A percentile compares a stretch with the other conserved stretches of the same genome.
These are phyloP conservation scores for Pseudozyma flocculosa DNA, from an alignment of 1,284 basidiomycete species.

Conservation along the genomic window DNA sequence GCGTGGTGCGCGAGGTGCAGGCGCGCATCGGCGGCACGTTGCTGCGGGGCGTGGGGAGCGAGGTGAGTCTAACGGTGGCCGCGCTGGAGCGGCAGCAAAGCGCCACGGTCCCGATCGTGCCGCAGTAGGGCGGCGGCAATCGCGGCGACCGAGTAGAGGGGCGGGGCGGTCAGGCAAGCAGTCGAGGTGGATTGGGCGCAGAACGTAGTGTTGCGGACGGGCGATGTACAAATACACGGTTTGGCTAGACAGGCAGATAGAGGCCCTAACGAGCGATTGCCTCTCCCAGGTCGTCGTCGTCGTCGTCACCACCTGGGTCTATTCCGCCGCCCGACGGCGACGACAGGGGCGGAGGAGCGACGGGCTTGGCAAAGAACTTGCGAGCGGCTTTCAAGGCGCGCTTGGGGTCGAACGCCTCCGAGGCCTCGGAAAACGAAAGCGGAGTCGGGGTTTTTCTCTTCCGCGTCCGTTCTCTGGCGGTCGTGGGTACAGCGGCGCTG, in stretches of 20 bases:
- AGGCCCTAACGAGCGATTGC: neutral
- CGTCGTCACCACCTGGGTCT: neutral
- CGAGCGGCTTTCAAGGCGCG: neutral
- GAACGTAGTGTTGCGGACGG: no score
- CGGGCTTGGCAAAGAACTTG: neutral
- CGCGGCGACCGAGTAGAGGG: no score
- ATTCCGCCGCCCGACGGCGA: neutral
- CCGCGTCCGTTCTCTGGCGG: no score
- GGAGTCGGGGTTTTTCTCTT: neutral
- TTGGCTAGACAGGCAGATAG: neutral
- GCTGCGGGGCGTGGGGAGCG: neutral
- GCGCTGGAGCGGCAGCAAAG: constrained; percentile 4
- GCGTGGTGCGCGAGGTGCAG: constrained; percentile 8
- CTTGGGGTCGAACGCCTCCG: neutral
- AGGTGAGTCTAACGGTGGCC: neutral
- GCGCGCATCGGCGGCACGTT: neutral
- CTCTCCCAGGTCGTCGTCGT: neutral
- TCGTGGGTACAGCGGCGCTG: no score
- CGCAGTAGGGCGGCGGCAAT: no score
- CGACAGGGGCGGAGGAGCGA: neutral
- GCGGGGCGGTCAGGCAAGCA: no score
- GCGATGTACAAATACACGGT: neutral
- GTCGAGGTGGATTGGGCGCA: no score
- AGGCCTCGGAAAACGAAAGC: neutral
- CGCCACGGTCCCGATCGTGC: no score